Percentiles rank a stretch among this genome's conserved stretches.
phyloP scores from a whole-genome alignment of 2,329 filamentous ascomycete species.

The Leptographium galeiforme region DNA sequence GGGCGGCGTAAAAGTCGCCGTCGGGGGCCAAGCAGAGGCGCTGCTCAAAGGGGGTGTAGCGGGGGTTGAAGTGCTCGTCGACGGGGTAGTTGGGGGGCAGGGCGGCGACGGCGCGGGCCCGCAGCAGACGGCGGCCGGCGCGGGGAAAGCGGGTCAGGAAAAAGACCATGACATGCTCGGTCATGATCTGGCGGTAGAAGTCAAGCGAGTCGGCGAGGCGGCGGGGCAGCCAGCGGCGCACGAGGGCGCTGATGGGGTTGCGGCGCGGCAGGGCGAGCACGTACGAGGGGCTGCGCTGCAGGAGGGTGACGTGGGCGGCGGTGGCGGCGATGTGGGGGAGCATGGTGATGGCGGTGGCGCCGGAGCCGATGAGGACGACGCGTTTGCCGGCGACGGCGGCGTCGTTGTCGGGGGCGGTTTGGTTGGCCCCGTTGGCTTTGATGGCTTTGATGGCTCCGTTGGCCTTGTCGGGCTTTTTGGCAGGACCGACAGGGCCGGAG shows the following conservation, averaged over 20 bases:
- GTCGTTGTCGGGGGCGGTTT: background rate
- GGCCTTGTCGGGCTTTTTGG: background rate
- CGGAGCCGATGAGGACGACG: constrained; percentile 61
- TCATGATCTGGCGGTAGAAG: constrained; percentile 34
- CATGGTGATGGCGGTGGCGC: constrained; percentile 68
- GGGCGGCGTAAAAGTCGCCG: constrained; percentile 36
- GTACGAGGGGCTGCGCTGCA: constrained; percentile 67
- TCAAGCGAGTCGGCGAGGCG: constrained; percentile 31
- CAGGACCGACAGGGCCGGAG: constrained; percentile 29
- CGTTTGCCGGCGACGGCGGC: constrained; percentile 53
- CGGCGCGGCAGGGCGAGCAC: constrained; percentile 40
- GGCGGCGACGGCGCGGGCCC: constrained; percentile 26
- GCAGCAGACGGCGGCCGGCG: constrained; percentile 33
- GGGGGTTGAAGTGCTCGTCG: constrained; percentile 50
- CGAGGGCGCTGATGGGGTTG: constrained; percentile 20
- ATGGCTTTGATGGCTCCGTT: too few relatives aligned
- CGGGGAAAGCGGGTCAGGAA: constrained; percentile 40
- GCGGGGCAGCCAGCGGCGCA: constrained; percentile 31
- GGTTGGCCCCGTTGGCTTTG: too few relatives aligned
- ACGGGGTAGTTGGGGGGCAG: constrained; percentile 41
- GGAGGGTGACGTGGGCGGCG: constrained; percentile 58
- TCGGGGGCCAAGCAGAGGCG: constrained; percentile 54
- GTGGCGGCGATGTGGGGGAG: constrained; percentile 54
- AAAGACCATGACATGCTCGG: constrained; percentile 31
- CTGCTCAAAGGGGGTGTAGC: constrained; percentile 59